phyloP scores from a whole-genome alignment of 108 stramenopile species.

The Schizochytrium sp. region DNA sequence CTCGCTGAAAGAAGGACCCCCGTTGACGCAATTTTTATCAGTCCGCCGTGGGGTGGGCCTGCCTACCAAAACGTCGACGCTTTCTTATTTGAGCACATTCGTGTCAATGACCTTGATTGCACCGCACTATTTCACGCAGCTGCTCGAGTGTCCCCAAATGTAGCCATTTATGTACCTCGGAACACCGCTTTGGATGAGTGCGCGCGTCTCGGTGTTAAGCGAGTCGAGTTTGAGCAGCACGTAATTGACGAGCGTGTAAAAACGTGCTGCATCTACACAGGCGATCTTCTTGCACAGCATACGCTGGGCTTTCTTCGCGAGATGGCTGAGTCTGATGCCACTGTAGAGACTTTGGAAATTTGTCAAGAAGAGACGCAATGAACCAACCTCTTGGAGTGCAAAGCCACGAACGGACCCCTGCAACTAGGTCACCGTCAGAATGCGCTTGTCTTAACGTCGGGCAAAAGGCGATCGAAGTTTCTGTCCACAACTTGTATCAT shows the following conservation, averaged over 20 bases:
- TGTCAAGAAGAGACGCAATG: too few species aligned
- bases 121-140: constrained; percentile 23
- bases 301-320: background rate
- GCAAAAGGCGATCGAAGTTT: too few species aligned
- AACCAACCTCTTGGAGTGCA: too few species aligned
- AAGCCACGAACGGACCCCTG: too few species aligned
- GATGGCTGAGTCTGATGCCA: too few species aligned
- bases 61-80: constrained; percentile 5
- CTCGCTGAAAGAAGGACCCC: background rate
- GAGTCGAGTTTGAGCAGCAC: background rate
- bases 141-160: constrained; percentile 24
- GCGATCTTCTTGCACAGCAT: background rate
- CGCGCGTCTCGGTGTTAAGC: background rate
- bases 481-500: too few species aligned
- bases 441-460: too few species aligned
- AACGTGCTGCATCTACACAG: background rate
- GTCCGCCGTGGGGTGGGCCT: constrained; percentile 48
- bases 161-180: constrained; percentile 34
- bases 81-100: constrained; percentile 32
- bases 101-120: constrained; percentile 21
- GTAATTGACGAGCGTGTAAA: background rate
- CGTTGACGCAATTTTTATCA: constrained; percentile 41
- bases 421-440: too few species aligned
- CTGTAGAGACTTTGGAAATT: too few species aligned
- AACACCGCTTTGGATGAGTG: background rate